These are phyloP conservation scores for Isatis lusitanica DNA, from an alignment of 441 rosid species.

Conservation along the genomic window DNA sequence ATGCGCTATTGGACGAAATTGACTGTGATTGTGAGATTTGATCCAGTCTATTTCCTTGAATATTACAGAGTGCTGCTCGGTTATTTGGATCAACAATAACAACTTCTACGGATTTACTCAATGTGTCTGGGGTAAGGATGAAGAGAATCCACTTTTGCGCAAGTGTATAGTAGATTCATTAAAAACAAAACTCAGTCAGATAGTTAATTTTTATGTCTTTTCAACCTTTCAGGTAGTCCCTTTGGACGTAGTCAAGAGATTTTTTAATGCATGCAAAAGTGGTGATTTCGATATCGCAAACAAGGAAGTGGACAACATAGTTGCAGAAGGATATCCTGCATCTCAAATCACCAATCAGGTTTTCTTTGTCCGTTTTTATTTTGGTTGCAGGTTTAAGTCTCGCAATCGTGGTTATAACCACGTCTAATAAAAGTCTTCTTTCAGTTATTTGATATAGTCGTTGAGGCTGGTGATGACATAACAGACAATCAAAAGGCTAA, in stretches of 20 bases:
- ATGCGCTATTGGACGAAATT: not conserved
- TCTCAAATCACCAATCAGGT: constrained; percentile 92
- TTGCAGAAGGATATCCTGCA: constrained; percentile 91
- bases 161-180: not conserved
- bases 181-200: not conserved
- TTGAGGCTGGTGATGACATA: constrained; percentile 63
- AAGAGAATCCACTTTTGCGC: not conserved
- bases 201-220: constrained; percentile 15
- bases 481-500: constrained; percentile 91
- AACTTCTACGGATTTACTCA: constrained; percentile 71
- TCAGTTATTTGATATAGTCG: constrained; percentile 74
- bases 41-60: constrained; percentile 12
- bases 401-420: not conserved
- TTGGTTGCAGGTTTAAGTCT: not conserved
- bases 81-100: constrained; percentile 87
- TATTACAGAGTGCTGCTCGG: constrained; percentile 91
- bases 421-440: constrained; percentile 22
- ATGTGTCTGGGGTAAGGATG: constrained; percentile 84
- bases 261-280: constrained; percentile 73
- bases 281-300: constrained; percentile 91
- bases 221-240: constrained; percentile 65
- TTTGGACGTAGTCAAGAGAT: constrained; percentile 52
- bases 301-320: constrained; percentile 75
- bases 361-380: not conserved
- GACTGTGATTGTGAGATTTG: not conserved